Base-by-base conservation (phyloP, 768 basidiomycete species). In the Trametes cingulata region DNA sequence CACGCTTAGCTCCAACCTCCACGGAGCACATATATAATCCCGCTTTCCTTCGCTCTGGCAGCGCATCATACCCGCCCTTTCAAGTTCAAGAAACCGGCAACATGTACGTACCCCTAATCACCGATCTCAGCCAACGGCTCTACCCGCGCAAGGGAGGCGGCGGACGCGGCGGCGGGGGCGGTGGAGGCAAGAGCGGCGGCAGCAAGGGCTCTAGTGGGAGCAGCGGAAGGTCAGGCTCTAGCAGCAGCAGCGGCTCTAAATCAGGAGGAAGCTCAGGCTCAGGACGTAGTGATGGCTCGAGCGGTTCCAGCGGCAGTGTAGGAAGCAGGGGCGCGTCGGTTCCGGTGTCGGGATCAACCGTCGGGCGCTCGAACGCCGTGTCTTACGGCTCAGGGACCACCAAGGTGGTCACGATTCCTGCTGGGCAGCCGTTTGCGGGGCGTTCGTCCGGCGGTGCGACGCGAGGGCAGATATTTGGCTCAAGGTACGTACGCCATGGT, bases 401-500 rank as follows among this genome's bases (percentile, higher is more conserved):
- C 14, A 57, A 49, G 39, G 43, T 54, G 19, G 40, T 62, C 7
- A 64, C 66, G 19, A 73, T 75, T 24, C 68, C 70, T 7, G 36
- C 61, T 17, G 72, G 73, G 3, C 67, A 69, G 53, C 65, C 60
- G 0, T 74, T 74, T 55, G 63, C 72, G 19, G 74, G 74, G 1
- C 75, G 86, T 6, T 64, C 62, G 0, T 73, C 72, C 5, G 86
- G 86, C n/a, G 86, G 86, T 0, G 85, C 77, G 13, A 78, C 73
- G 0, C 73, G 86, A 29, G 47, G 43, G 22, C 51, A 63, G 37
- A 25, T 65, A 1, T 62, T 46, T 35, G 52, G 46, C 35, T 66
- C 45, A 6, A 58, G 36, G 52, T 58, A 33, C 52, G 60, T 22
- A 14, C 17, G 45, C 15, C 6, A 37, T 36, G 29, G 10, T n/a